These are phyloP conservation scores for Acrasis kona DNA, from an alignment of 78 protist genomes.

Conservation along the genomic window DNA sequence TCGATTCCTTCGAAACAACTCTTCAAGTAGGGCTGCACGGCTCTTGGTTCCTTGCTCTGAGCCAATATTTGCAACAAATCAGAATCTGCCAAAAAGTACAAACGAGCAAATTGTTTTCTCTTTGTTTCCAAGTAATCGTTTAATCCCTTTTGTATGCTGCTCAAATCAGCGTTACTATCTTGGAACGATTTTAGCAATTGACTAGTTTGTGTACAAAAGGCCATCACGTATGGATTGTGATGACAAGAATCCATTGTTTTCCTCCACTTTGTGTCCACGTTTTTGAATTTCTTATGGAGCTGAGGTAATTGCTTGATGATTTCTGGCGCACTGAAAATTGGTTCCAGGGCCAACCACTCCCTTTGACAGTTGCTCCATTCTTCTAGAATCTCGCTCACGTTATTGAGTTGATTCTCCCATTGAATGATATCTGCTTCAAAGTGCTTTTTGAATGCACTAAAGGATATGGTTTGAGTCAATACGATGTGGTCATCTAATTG, in stretches of 20 bases:
- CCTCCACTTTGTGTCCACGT: conserved; percentile 51
- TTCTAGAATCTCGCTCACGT: conserved; percentile 43
- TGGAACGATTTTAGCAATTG: conserved; percentile 33
- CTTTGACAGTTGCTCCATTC: conserved; percentile 79
- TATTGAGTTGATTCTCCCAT: conserved; percentile 50
- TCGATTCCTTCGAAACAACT: conserved; percentile 58
- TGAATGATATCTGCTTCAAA: conserved; percentile 49
- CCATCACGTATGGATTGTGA: conserved; percentile 31
- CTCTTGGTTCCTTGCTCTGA: conserved; percentile 53
- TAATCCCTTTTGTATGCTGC: conserved; percentile 72
- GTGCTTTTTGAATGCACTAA: conserved; percentile 62
- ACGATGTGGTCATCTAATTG: conserved; percentile 73
- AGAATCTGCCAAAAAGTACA: conserved; percentile 85
- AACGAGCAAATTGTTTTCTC: conserved; percentile 70
- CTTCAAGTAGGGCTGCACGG: conserved; percentile 34
- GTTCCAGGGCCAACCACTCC: conserved; percentile 81
- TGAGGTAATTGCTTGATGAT: conserved; percentile 72
- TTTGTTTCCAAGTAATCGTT: conserved; percentile 76
- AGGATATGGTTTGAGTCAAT: conserved; percentile 58
- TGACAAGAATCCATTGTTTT: conserved; percentile 17
- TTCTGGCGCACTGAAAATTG: conserved; percentile 79
- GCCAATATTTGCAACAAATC: conserved; percentile 78
- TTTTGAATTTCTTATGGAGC: conserved; percentile 46
- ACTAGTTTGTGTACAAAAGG: conserved; percentile 21
- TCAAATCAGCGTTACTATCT: conserved; percentile 54